Conservation (phyloP, 495 filamentous ascomycete species). For the Penicillium riverlandense region DNA sequence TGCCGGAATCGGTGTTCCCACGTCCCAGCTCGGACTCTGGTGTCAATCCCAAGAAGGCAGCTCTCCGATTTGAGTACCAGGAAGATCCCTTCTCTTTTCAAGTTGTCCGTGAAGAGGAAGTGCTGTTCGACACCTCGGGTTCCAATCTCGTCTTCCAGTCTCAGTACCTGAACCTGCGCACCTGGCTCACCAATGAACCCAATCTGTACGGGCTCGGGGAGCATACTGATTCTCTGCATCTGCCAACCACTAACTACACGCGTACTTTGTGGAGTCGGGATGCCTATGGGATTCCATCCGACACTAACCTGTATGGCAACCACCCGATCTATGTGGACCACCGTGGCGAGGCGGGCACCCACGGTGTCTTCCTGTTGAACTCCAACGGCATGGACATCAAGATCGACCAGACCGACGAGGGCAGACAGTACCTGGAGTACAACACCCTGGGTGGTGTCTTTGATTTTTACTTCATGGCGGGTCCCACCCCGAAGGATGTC, state of each 20-base stretch:
- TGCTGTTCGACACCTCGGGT: conserved; percentile 72
- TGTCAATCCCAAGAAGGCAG: conserved; percentile 14
- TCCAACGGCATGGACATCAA: conserved; percentile 86
- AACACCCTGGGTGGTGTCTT: conserved; percentile 74
- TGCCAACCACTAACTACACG: conserved; percentile 67
- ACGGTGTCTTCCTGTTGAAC: conserved; percentile 79
- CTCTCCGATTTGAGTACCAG: conserved; percentile 57
- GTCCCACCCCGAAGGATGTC: conserved; percentile 64
- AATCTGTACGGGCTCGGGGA: conserved; percentile 79
- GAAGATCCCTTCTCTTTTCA: conserved; percentile 70
- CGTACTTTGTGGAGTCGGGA: conserved; percentile 79
- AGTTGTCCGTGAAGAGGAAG: conserved; percentile 56
- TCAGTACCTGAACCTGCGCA: conserved; percentile 68
- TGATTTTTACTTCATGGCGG: conserved; percentile 79
- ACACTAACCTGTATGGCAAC: conserved; percentile 74
- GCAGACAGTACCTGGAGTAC: conserved; percentile 74
- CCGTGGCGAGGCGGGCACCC: conserved; percentile 56
- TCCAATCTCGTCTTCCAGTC: conserved; percentile 68
- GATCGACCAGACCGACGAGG: conserved; percentile 55
- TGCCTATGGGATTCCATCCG: conserved; percentile 55
- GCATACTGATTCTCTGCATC: conserved; percentile 64
- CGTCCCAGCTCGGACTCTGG: conserved; percentile 38
- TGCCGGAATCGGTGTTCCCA: conserved; percentile 64
- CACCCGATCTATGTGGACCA: conserved; percentile 86
- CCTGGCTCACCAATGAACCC: conserved; percentile 56